phyloP scores from a whole-genome alignment of 345 rosid species.

The Salix viminalis region DNA sequence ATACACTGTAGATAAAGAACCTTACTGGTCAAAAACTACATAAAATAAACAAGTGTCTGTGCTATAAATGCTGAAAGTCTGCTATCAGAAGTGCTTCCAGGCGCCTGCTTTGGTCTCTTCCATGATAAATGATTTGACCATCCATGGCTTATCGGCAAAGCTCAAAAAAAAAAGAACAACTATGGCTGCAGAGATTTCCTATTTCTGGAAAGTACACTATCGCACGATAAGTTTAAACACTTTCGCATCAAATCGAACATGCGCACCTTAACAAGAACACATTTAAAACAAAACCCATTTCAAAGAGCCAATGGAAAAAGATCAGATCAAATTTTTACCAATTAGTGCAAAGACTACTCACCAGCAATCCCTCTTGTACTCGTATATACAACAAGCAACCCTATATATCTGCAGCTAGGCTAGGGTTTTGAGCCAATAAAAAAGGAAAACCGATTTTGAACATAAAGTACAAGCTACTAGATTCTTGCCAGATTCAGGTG shows the following conservation, averaged over 20 bases:
- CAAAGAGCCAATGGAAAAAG: background rate
- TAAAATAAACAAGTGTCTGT: background rate
- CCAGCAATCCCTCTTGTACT: background rate
- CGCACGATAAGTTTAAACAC: background rate
- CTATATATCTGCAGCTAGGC: background rate
- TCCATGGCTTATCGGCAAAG: background rate
- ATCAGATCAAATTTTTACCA: background rate
- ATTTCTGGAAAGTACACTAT: background rate
- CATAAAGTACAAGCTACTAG: slow-evolving; percentile 3
- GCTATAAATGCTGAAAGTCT: background rate
- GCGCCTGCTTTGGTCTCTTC: background rate
- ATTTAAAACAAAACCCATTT: background rate
- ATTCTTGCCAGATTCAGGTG: slow-evolving; percentile 26
- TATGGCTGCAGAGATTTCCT: background rate
- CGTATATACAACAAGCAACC: background rate
- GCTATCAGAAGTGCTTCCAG: background rate
- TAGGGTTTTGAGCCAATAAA: slow-evolving; percentile 12
- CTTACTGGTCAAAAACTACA: background rate
- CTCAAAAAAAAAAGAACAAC: background rate
- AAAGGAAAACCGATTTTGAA: background rate
- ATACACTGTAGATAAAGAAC: background rate
- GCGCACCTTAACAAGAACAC: background rate
- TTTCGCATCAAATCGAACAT: background rate
- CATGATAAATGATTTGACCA: slow-evolving; percentile 11
- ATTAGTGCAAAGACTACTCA: background rate